Evolutionary conservation across 805 yeast genomes (phyloP).

Genomic region (Saccharomycopsis guyanensis): DNA sequence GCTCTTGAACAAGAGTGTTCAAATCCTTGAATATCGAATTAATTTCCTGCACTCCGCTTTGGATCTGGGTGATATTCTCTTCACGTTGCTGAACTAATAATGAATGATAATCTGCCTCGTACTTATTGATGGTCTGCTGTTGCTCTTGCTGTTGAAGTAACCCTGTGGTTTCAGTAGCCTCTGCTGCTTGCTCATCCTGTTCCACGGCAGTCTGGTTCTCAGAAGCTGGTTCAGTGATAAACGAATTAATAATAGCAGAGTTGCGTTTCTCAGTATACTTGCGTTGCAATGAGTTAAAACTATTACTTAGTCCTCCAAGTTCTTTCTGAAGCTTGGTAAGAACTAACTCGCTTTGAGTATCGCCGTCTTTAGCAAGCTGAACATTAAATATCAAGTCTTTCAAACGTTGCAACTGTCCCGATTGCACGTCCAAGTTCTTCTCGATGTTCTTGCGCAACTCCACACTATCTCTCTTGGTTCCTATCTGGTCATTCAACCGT

Average conservation of each 20-base stretch:
- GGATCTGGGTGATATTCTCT: conserved; percentile 61
- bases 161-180: conserved; percentile 2
- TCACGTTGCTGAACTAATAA: conserved; percentile 65
- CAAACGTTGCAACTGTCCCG: conserved; percentile 24
- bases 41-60: conserved; percentile 75
- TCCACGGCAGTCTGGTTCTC: conserved; percentile 2
- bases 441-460: conserved; percentile 31
- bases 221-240: conserved; percentile 21
- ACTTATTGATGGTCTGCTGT: conserved; percentile 33
- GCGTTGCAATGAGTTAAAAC: conserved; percentile 36
- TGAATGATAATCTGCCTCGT: conserved; percentile 57
- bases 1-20: conserved; percentile 71
- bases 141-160: conserved; percentile 26
- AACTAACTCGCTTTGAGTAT: conserved; percentile 15
- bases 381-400: conserved; percentile 18
- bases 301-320: conserved; percentile 42
- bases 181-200: conserved; percentile 23
- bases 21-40: conserved; percentile 79
- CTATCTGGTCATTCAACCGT: conserved; percentile 41
- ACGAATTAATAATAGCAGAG: conserved; percentile 31
- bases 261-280: conserved; percentile 43
- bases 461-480: conserved; percentile 42
- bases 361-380: conserved; percentile 11
- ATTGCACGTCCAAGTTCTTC: conserved; percentile 20
- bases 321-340: conserved; percentile 43